Evolutionary conservation across 140 eudicot species (phyloP).

Genomic region (Cichorium intybus): DNA sequence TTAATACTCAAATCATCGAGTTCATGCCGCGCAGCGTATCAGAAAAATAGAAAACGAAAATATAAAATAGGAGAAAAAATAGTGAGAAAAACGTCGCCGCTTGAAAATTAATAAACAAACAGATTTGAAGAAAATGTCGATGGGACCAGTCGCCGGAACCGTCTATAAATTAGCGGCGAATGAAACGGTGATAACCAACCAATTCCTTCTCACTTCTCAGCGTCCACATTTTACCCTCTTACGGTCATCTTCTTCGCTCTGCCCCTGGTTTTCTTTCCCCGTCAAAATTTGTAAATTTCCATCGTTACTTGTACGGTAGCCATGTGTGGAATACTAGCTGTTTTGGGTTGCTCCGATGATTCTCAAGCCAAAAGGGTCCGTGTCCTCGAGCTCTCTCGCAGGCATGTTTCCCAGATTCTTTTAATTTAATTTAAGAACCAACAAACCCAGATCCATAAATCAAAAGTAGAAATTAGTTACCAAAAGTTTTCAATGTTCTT

Average conservation of each 20-base stretch:
- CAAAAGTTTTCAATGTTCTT: not conserved
- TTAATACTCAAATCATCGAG: not conserved
- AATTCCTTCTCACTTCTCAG: not conserved
- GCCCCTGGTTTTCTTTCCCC: not conserved
- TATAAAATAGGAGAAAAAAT: not conserved
- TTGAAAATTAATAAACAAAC: not conserved
- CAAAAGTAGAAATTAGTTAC: not conserved
- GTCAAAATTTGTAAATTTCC: slow-evolving; percentile 40
- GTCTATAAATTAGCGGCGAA: slow-evolving; percentile 29
- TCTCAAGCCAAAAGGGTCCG: slow-evolving; percentile 95
- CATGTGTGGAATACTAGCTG: slow-evolving; percentile 97
- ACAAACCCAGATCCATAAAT: not conserved
- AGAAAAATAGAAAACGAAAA: not conserved
- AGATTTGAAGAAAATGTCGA: not conserved
- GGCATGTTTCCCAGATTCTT: slow-evolving; percentile 39
- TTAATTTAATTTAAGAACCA: not conserved
- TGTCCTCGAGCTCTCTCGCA: slow-evolving; percentile 96
- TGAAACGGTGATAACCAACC: slow-evolving; percentile 12
- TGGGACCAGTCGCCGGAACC: slow-evolving; percentile 1
- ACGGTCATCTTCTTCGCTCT: not conserved
- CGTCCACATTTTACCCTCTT: not conserved
- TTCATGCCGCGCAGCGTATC: not conserved
- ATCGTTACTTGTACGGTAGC: slow-evolving; percentile 38
- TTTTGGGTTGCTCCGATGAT: slow-evolving; percentile 91
- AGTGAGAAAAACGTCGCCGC: slow-evolving; percentile 17